Evolutionary conservation across 2,329 filamentous ascomycete genomes (phyloP).

Genomic region (Rhynchosporium graminicola): DNA sequence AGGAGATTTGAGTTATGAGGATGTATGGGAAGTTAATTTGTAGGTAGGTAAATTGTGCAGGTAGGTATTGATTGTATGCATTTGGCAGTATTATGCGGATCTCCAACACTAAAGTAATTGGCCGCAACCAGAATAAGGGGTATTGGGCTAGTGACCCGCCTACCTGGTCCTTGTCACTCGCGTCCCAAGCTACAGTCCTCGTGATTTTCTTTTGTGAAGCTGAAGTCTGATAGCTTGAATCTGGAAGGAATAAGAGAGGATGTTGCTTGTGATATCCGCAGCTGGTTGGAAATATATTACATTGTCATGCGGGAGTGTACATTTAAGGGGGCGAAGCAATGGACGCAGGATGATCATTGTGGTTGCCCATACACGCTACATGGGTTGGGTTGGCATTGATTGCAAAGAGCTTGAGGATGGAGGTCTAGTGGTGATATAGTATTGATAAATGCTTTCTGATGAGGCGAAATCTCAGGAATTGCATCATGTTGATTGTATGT

Average conservation of each 20-base stretch:
- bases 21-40: not conserved
- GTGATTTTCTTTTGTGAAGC: slow-evolving; percentile 11
- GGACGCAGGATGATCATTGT: too few relatives aligned
- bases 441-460: too few relatives aligned
- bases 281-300: not conserved
- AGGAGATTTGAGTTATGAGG: slow-evolving; percentile 2
- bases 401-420: too few relatives aligned
- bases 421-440: too few relatives aligned
- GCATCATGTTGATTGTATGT: too few relatives aligned
- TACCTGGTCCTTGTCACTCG: slow-evolving; percentile 3
- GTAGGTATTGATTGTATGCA: slow-evolving; percentile 5
- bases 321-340: too few relatives aligned
- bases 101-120: slow-evolving; percentile 23
- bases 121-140: slow-evolving; percentile 16
- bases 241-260: not conserved
- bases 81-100: slow-evolving; percentile 17
- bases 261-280: not conserved
- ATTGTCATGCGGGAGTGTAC: too few relatives aligned
- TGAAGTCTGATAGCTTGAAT: not conserved
- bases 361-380: too few relatives aligned
- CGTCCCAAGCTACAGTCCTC: slow-evolving; percentile 11
- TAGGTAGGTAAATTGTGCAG: not conserved
- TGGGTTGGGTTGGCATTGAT: too few relatives aligned
- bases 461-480: too few relatives aligned
- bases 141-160: slow-evolving; percentile 19